Base-by-base conservation (phyloP, 441 rosid species). In the Iberis amara region DNA sequence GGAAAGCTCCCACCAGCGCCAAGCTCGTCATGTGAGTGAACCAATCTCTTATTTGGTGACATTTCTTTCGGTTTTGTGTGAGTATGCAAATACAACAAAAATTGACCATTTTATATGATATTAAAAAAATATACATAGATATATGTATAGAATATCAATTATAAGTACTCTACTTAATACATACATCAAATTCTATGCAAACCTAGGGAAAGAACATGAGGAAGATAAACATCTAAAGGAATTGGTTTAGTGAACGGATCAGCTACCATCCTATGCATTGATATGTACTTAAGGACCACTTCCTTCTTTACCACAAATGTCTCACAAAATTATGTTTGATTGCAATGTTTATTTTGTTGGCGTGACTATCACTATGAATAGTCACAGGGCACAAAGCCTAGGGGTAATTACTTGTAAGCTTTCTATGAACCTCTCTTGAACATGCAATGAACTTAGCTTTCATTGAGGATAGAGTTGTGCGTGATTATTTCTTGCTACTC, bases 1-100 rank as follows among this genome's bases (percentile, higher is more conserved):
- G 26, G 33, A 7, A 56, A 12, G 26, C 40, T 41, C 49, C 61
- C 36, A 56, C 43, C 44, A 35, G 43, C 30, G 24, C 35, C 7
- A 36, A 55, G 8, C 51, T 43, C 0, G 5, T 32, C 10, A 4
- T 21, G 8, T 44, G 12, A 37, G 11, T 41, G 31, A 57, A 57
- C 15, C 53, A 57, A 36, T 57, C 45, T 45, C 11, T 4, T 1
- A 45, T 18, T 46, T 45, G 53, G 30, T 26, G 30, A 26, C 30
- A 26, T 6, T 6, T 26, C 30, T 26, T 26, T 18, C 3, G 21
- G 21, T 1, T n/a, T n/a, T 26, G 30, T 45, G 26, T 24, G 37
- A 46, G 36, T 46, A 27, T 52, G 43, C 11, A 52, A 36, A 52
- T 1, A 18, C 21, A 18, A 4, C 4, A 35, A 50, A 24, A n/a